A percentile compares a stretch with the other conserved stretches of the same genome.
These are phyloP conservation scores for Aspergillus chevalieri DNA, from an alignment of 2,329 filamentous ascomycete genomes.

Conservation along the genomic window DNA sequence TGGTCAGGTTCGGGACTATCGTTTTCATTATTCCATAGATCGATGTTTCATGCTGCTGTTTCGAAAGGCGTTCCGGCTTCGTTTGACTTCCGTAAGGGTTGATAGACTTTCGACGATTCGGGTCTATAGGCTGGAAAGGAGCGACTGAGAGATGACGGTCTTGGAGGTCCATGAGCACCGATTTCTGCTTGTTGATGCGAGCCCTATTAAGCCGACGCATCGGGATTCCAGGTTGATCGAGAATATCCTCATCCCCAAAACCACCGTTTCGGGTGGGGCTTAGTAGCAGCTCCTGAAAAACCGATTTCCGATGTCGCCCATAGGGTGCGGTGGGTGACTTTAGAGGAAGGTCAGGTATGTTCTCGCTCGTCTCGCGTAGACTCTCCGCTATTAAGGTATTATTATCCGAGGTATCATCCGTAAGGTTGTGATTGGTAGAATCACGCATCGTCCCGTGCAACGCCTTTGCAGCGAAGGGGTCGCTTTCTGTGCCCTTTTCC, in stretches of 20 bases:
- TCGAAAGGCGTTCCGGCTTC: not conserved
- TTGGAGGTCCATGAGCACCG: not conserved
- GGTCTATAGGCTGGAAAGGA: not conserved
- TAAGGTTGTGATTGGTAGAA: conserved; percentile 1
- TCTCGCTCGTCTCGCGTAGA: not conserved
- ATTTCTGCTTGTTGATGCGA: not conserved
- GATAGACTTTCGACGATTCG: not conserved
- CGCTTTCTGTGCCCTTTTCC: conserved; percentile 26
- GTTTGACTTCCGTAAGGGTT: not conserved
- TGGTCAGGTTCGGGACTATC: conserved; percentile 61
- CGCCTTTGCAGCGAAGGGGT: conserved; percentile 11
- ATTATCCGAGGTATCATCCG: not conserved
- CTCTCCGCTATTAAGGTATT: not conserved
- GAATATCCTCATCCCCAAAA: not conserved
- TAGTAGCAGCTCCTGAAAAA: too few species aligned
- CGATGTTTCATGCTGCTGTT: not conserved
- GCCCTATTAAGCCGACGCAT: not conserved
- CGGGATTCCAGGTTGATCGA: not conserved
- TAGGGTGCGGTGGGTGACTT: not conserved
- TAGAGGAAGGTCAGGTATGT: not conserved
- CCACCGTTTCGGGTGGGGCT: not conserved
- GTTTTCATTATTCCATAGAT: conserved; percentile 44
- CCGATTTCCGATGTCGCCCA: too few species aligned
- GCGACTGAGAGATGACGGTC: not conserved
- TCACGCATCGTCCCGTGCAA: not conserved